phyloP scores from a whole-genome alignment of 306 rosid species.

The Trifolium fragiferum region DNA sequence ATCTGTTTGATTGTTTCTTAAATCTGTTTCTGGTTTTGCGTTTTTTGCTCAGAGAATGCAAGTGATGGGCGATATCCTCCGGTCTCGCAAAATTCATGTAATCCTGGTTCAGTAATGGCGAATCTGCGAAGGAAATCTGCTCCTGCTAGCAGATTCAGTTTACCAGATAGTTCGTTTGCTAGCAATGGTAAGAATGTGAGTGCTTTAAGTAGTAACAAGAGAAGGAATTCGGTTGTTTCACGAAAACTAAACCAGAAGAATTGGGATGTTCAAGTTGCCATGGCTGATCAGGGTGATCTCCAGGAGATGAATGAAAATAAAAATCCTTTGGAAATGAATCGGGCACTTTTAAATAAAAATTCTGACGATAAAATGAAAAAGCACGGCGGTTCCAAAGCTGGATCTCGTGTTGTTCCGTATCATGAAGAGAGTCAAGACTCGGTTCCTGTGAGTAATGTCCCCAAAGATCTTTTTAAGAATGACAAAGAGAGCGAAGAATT shows the following conservation, averaged over 20 bases:
- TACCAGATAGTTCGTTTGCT: constrained; percentile 63
- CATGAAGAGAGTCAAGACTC: constrained; percentile 63
- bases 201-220: constrained; percentile 52
- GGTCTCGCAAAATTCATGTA: constrained; percentile 56
- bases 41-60: constrained; percentile 59
- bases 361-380: constrained; percentile 60
- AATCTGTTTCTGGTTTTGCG: constrained; percentile 30
- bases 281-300: constrained; percentile 45
- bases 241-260: constrained; percentile 56
- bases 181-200: constrained; percentile 62
- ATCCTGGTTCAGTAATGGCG: constrained; percentile 54
- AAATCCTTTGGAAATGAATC: constrained; percentile 44
- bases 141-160: constrained; percentile 53
- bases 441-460: constrained; percentile 49
- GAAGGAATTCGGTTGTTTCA: constrained; percentile 48
- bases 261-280: constrained; percentile 64
- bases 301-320: constrained; percentile 57
- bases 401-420: constrained; percentile 91
- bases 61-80: constrained; percentile 63
- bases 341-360: constrained; percentile 57
- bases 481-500: constrained; percentile 75
- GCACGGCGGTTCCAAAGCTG: constrained; percentile 61
- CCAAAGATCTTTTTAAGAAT: constrained; percentile 56
- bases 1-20: constrained; percentile 26
- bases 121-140: constrained; percentile 56